Percentiles rank a stretch among this genome's conserved stretches.
Evolutionary conservation across 139 green algal species (phyloP).

Genomic region (Chlamydomonas sphaeroides): DNA sequence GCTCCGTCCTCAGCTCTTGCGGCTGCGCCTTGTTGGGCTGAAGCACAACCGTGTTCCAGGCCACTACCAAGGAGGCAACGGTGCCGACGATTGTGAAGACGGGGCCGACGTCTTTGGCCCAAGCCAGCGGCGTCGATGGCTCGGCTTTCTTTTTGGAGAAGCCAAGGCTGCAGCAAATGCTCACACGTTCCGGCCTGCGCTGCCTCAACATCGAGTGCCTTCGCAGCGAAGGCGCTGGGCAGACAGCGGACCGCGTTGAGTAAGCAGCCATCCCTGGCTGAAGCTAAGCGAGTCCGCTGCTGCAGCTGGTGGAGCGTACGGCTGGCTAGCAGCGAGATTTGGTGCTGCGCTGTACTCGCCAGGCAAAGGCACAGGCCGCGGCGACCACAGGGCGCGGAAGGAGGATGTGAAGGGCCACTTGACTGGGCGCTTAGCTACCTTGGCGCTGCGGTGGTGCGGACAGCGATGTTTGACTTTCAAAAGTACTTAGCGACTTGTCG

Average conservation of each 20-base stretch:
- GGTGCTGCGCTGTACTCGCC: too few species aligned
- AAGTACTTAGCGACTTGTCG: background rate
- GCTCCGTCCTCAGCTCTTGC: background rate
- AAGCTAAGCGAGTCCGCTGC: too few species aligned
- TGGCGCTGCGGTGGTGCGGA: too few species aligned
- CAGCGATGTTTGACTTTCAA: background rate
- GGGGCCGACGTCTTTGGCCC: background rate
- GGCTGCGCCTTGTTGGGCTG: background rate
- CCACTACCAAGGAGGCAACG: constrained; percentile 6
- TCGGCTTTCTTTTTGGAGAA: background rate
- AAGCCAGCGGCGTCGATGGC: background rate
- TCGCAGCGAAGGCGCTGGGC: background rate
- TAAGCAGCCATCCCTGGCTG: too few species aligned
- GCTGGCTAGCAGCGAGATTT: too few species aligned
- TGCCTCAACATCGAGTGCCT: background rate
- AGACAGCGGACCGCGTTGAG: background rate
- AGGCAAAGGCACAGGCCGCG: too few species aligned
- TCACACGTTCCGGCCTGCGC: background rate
- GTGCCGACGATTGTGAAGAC: background rate
- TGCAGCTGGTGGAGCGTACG: too few species aligned
- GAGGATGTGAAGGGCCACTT: too few species aligned
- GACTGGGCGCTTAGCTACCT: too few species aligned
- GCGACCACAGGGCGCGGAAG: too few species aligned
- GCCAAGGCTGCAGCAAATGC: background rate
- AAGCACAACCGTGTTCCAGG: background rate